A percentile compares a stretch with the other conserved stretches of the same genome.
phyloP scores from a whole-genome alignment of 768 basidiomycete species.

The Boletus sp. region DNA sequence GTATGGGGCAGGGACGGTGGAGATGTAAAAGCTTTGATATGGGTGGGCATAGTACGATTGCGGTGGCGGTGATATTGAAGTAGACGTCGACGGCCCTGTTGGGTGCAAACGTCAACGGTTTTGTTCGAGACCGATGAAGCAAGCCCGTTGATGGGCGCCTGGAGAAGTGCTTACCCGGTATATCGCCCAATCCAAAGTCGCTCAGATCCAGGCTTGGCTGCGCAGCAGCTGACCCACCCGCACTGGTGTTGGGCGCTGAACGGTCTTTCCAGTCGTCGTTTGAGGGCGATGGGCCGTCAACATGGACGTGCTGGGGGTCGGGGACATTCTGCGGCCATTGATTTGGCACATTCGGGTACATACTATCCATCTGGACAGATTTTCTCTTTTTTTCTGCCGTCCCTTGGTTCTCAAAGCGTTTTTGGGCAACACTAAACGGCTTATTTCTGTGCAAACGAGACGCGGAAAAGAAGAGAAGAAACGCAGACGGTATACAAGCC shows the following conservation, averaged over 20 bases:
- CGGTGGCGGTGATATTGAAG: slow-evolving; percentile 38
- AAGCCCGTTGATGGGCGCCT: slow-evolving; percentile 27
- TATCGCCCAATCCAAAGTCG: slow-evolving; percentile 42
- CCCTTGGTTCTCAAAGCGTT: slow-evolving; percentile 41
- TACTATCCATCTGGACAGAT: slow-evolving; percentile 41
- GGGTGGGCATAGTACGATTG: slow-evolving; percentile 41
- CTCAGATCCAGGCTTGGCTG: slow-evolving; percentile 38
- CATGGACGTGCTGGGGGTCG: slow-evolving; percentile 31
- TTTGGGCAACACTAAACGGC: slow-evolving; percentile 42
- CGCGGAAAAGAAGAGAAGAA: slow-evolving; percentile 35
- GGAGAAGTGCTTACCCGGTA: slow-evolving; percentile 39
- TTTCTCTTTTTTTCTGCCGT: slow-evolving; percentile 37
- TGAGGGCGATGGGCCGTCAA: slow-evolving; percentile 27
- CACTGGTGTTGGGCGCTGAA: slow-evolving; percentile 20
- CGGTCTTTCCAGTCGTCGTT: slow-evolving; percentile 42
- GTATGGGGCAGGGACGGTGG: slow-evolving; percentile 43
- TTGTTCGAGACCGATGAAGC: background rate
- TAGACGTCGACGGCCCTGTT: slow-evolving; percentile 39
- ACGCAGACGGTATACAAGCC: slow-evolving; percentile 37
- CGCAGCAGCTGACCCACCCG: slow-evolving; percentile 29
- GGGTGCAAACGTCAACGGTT: slow-evolving; percentile 8
- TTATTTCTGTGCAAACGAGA: slow-evolving; percentile 44
- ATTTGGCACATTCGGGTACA: slow-evolving; percentile 44
- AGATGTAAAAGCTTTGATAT: slow-evolving; percentile 42
- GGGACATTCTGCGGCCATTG: slow-evolving; percentile 40